A percentile compares a stretch with the other conserved stretches of the same genome.
Conservation (phyloP, 345 rosid genomes). For the Citrus glauca region DNA sequence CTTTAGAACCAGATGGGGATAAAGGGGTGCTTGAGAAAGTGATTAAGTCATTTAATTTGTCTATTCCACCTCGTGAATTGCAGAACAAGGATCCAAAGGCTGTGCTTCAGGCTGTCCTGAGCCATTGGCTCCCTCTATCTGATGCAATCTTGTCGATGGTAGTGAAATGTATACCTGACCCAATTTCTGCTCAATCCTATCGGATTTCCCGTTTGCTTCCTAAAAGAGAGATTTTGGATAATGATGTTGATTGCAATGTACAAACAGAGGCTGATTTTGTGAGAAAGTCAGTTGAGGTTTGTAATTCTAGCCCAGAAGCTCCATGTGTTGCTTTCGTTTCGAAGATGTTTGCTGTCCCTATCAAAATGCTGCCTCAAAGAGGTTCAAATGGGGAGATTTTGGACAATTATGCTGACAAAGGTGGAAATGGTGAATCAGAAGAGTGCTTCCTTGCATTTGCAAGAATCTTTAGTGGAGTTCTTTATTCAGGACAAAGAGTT, state of each 20-base stretch:
- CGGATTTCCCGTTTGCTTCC: conserved; percentile 75
- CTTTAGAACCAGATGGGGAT: conserved; percentile 65
- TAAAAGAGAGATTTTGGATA: conserved; percentile 47
- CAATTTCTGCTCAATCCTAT: conserved; percentile 67
- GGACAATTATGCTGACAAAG: conserved; percentile 46
- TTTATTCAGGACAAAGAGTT: conserved; percentile 54
- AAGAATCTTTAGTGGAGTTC: conserved; percentile 86
- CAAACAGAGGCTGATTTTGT: conserved; percentile 65
- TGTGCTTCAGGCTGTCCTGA: conserved; percentile 80
- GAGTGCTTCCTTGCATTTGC: conserved; percentile 99
- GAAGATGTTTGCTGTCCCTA: conserved; percentile 88
- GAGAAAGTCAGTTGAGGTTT: conserved; percentile 70
- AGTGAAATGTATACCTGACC: conserved; percentile 77
- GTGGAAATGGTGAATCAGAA: conserved; percentile 51
- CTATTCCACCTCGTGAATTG: conserved; percentile 76
- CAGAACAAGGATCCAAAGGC: conserved; percentile 81
- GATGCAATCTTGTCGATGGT: conserved; percentile 88
- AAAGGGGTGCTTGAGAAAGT: conserved; percentile 59
- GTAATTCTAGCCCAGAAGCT: conserved; percentile 59
- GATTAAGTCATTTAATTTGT: conserved; percentile 64
- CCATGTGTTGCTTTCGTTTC: conserved; percentile 90
- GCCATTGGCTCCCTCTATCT: conserved; percentile 91
- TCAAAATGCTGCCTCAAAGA: conserved; percentile 69
- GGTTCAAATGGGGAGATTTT: conserved; percentile 70
- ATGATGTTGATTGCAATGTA: conserved; percentile 37